Evolutionary conservation across 2,329 filamentous ascomycete genomes (phyloP).

Genomic region (Ophiobolus disseminans): DNA sequence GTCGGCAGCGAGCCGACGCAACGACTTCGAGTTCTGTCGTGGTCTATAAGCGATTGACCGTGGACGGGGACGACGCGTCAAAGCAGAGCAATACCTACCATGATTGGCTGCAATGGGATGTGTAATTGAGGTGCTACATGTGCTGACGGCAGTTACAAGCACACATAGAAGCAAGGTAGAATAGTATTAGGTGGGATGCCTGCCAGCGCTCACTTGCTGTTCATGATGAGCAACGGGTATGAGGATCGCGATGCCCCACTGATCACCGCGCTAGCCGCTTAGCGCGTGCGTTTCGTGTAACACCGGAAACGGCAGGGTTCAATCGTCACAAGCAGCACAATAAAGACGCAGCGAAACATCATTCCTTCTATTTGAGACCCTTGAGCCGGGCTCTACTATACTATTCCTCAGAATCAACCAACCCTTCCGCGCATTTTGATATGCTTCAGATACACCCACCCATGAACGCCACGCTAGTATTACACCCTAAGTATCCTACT

Average conservation of each 20-base stretch:
- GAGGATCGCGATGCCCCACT: neutral
- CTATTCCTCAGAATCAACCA: neutral
- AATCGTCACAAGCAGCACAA: neutral
- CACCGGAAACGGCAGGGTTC: neutral
- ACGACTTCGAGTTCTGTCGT: constrained; percentile 55
- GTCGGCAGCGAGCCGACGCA: constrained; percentile 67
- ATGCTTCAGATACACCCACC: neutral
- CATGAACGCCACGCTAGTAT: constrained; percentile 32
- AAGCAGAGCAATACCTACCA: constrained; percentile 1
- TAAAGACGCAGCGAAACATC: neutral
- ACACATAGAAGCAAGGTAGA: neutral
- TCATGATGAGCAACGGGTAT: neutral
- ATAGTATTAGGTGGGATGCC: neutral
- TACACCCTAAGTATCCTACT: constrained; percentile 9
- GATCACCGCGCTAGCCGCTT: neutral
- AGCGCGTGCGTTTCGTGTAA: constrained; percentile 1
- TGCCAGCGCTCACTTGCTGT: neutral
- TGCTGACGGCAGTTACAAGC: neutral
- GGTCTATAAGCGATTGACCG: neutral
- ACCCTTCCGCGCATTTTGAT: neutral
- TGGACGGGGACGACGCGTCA: constrained; percentile 2
- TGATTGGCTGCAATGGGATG: neutral
- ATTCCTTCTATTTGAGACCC: no score
- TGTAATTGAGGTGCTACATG: neutral
- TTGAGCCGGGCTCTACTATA: no score